Evolutionary conservation across 2,329 filamentous ascomycete species (phyloP), one percentile per base, ranked within the genome.

Genomic region (Capronia americana): DNA sequence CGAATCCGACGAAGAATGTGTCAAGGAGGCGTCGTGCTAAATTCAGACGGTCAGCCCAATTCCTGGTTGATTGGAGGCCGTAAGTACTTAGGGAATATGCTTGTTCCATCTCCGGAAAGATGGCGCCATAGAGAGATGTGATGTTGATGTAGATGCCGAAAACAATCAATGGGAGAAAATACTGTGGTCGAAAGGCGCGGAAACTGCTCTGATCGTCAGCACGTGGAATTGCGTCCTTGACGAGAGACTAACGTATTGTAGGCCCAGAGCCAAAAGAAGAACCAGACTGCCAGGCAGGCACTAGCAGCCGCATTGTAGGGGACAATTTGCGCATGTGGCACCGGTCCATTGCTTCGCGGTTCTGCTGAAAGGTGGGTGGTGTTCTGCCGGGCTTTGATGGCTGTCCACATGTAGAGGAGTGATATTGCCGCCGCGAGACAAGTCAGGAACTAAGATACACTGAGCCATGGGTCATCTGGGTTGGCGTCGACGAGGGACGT

Each of bases 251-350:
- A 69, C 67, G 67, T 69, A 57, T 69, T 69, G 57, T 66, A 69
- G 14, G 62, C 62, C 67, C 67, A 69, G 17, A 91, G 90, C 74
- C 87, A 86, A 63, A 87, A 84, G 75, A 92, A 90, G 1, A 93
- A 81, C 88, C 89, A 92, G 1, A 92, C 79, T 0, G 80, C 90
- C 63, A 87, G 87, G 0, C 92, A 90, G 0, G 85, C 89, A 1
- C 88, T 86, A 56, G 91, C 89, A 26, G 88, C 90, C 4, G 89
- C 88, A 74, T 92, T 92, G 78, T 92, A 93, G 2, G 76, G 72
- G 3, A 73, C 68, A 3, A 76, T 78, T 57, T 70, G 65, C 11
- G 67, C 63, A 12, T 60, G 51, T 4, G 67, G 64, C 8, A 69
- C 67, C 8, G 67, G 67, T 17, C 67, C 67, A 51, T 66, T 63